Evolutionary conservation across 805 yeast genomes (phyloP).

Genomic region (Metschnikowia dekortorum): DNA sequence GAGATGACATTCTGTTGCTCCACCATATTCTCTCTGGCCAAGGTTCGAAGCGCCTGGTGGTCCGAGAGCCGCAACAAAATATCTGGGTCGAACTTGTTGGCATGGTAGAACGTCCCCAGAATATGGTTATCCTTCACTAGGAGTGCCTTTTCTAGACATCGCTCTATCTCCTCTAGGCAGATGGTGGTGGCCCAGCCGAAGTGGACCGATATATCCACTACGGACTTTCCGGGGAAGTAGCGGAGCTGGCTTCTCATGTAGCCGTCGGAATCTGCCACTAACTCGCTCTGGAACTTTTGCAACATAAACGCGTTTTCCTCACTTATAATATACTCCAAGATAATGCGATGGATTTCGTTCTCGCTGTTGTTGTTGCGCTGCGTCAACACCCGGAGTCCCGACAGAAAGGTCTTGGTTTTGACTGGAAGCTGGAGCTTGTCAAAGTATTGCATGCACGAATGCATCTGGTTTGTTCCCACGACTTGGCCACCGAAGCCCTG

Average conservation of each 20-base stretch:
- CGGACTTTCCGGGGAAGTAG: slow-evolving; percentile 31
- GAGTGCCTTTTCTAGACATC: slow-evolving; percentile 52
- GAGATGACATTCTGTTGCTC: slow-evolving; percentile 11
- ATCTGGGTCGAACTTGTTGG: slow-evolving; percentile 31
- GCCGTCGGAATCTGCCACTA: slow-evolving; percentile 15
- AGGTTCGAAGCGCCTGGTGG: slow-evolving; percentile 3
- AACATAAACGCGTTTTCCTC: slow-evolving; percentile 23
- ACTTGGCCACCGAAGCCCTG: slow-evolving; percentile 56
- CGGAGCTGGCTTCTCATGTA: slow-evolving; percentile 14
- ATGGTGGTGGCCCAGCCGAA: slow-evolving; percentile 67
- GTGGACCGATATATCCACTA: slow-evolving; percentile 40
- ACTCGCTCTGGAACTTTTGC: slow-evolving; percentile 22
- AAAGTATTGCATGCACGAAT: slow-evolving; percentile 55
- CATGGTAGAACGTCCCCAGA: slow-evolving; percentile 60
- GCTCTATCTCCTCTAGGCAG: slow-evolving; percentile 58
- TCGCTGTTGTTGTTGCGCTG: slow-evolving; percentile 20
- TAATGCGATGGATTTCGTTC: slow-evolving; percentile 21
- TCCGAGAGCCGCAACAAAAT: slow-evolving; percentile 6
- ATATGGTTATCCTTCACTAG: slow-evolving; percentile 66
- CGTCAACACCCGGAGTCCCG: slow-evolving; percentile 33
- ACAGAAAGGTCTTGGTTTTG: slow-evolving; percentile 29
- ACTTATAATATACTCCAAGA: slow-evolving; percentile 20
- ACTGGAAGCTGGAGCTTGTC: slow-evolving; percentile 57
- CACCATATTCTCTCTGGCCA: slow-evolving; percentile 8
- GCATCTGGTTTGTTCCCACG: slow-evolving; percentile 65